Evolutionary conservation across 352 stramenopile species (phyloP).

Genomic region (Phytophthora megakarya): DNA sequence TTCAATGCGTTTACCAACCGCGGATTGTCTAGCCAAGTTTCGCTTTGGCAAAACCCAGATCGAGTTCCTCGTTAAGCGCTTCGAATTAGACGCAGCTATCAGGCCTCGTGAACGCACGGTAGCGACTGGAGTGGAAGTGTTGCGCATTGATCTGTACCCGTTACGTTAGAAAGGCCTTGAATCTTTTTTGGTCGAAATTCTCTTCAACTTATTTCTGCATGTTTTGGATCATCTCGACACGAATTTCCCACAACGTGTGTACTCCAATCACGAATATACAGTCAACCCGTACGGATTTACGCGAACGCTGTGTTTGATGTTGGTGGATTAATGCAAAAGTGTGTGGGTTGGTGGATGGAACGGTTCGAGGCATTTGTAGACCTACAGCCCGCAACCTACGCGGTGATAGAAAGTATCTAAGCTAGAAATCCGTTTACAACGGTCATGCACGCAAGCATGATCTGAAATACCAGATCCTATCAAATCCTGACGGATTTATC

Average conservation of each 20-base stretch:
- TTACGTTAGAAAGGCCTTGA: slow-evolving; percentile 10
- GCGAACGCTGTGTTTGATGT: slow-evolving; percentile 25
- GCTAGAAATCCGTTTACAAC: slow-evolving; percentile 28
- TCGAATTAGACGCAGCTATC: too few species aligned
- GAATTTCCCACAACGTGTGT: slow-evolving; percentile 1
- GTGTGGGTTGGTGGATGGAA: too few species aligned
- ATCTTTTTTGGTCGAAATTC: not conserved
- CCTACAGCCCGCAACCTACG: not conserved
- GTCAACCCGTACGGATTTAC: slow-evolving; percentile 1
- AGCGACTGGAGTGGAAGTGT: slow-evolving; percentile 8
- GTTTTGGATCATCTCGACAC: not conserved
- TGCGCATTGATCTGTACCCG: slow-evolving; percentile 16
- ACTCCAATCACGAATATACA: slow-evolving; percentile 7
- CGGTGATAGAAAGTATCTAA: slow-evolving; percentile 7
- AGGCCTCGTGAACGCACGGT: too few species aligned
- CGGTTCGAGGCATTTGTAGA: slow-evolving; percentile 16
- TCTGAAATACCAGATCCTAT: slow-evolving; percentile 30
- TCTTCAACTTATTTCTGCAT: slow-evolving; percentile 22
- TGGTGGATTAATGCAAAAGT: slow-evolving; percentile 8
- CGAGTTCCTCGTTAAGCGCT: too few species aligned
- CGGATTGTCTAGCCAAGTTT: too few species aligned
- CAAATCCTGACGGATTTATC: slow-evolving; percentile 26
- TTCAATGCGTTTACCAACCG: too few species aligned
- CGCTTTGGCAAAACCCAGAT: too few species aligned
- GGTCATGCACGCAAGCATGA: slow-evolving; percentile 33